Evolutionary conservation across 1,139 yeast species (phyloP), one percentile per base, ranked within the genome.

Genomic region (Taiozyma onychis): DNA sequence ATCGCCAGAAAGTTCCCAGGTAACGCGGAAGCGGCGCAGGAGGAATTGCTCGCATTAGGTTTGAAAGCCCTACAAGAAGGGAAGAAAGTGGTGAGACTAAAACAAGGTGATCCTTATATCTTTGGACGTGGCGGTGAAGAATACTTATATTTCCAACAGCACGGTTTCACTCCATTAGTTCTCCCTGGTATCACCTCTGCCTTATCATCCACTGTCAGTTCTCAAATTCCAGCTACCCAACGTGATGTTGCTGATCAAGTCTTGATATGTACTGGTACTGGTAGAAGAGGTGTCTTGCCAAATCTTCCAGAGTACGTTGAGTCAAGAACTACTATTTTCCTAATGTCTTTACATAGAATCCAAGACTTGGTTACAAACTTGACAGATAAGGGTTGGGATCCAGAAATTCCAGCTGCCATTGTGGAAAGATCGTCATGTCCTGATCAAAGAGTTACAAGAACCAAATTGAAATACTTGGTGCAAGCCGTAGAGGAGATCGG

Each of bases 71-170:
- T 89, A 39, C 55, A 72, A 41, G 69, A 76, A 49, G 97, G 97
- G 16, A 76, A 81, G 58, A 81, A 80, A 53, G 97, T 93, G 1
- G 95, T 93, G 4, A 75, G 99, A 51, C 75, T 93, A 56, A 93
- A 93, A 66, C 99, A 93, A 70, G 99, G 99, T 43, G 99, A 93
- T 66, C 98, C 99, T 6, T 93, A 89, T 68, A 88, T 93, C 35
- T 93, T 89, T 66, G 99, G 99, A 5, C 81, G 99, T 57, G 99
- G 99, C 41, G 97, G 97, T 37, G 98, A 93, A 69, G 99, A 93
- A 64, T 88, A 68, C 63, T 63, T 79, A 18, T 90, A 74, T 65
- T 93, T 91, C 67, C 64, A 74, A 34, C 61, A 71, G 16, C 79
- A 84, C 55, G 97, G 97, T 0, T 88, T 64, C 61, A 73, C 68